Conservation (phyloP, 768 basidiomycete species). For the Mycena rosella region DNA sequence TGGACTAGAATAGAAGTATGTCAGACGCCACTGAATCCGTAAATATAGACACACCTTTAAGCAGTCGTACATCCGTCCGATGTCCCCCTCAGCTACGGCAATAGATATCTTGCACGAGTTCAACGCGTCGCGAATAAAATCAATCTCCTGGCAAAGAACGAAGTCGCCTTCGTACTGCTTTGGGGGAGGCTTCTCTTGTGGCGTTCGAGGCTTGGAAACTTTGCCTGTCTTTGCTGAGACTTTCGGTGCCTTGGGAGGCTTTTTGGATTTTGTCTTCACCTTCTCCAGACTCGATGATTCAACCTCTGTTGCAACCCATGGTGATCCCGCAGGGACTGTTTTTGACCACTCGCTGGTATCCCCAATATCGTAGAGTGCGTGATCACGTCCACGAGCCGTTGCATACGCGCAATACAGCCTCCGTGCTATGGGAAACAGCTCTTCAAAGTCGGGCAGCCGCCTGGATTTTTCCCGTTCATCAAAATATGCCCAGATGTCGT, state of each 20-base stretch:
- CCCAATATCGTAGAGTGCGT: background rate
- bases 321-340: background rate
- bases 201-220: background rate
- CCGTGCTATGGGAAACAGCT: background rate
- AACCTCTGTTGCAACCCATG: background rate
- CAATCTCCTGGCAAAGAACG: conserved; percentile 42
- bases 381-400: conserved; percentile 14
- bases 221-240: background rate
- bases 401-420: background rate
- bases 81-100: conserved; percentile 48
- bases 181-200: too few species aligned
- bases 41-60: conserved; percentile 44
- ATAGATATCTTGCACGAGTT: conserved; percentile 43
- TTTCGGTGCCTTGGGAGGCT: background rate
- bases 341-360: background rate
- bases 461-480: background rate
- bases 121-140: conserved; percentile 42
- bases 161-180: conserved; percentile 39
- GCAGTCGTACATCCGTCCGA: conserved; percentile 46
- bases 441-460: background rate
- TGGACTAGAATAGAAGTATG: conserved; percentile 21
- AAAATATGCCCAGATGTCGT: conserved; percentile 10
- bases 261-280: background rate
- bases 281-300: conserved; percentile 5
- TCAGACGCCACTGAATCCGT: too few species aligned